These are phyloP conservation scores for Penstemon barbatus DNA, from an alignment of 257 asterid species.

Conservation along the genomic window DNA sequence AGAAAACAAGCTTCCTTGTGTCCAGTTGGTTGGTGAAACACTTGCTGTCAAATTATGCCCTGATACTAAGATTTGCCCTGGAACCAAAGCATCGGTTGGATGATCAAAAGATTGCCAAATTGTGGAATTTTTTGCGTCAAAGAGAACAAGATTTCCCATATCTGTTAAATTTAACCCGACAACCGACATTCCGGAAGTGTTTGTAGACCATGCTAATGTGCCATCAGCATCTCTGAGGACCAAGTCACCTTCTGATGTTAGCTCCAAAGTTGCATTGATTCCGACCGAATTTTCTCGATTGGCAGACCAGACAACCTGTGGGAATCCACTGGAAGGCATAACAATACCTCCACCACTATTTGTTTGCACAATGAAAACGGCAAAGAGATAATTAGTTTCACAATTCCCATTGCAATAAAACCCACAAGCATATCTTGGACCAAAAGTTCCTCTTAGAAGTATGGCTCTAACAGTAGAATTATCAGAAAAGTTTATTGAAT, in stretches of 20 bases:
- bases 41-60: conserved; percentile 42
- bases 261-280: conserved; percentile 40
- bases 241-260: conserved; percentile 41
- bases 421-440: conserved; percentile 50
- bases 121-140: conserved; percentile 19
- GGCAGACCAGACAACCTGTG: conserved; percentile 28
- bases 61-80: conserved; percentile 36
- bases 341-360: conserved; percentile 29
- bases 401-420: conserved; percentile 47
- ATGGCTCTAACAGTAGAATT: conserved; percentile 39
- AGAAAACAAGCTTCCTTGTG: conserved; percentile 30
- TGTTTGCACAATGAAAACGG: conserved; percentile 41
- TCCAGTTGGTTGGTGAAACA: conserved; percentile 37
- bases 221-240: conserved; percentile 44
- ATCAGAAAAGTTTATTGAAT: conserved; percentile 35
- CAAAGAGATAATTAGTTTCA: conserved; percentile 43
- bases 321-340: conserved; percentile 35
- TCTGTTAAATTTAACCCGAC: conserved; percentile 41
- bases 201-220: conserved; percentile 46
- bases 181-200: conserved; percentile 40
- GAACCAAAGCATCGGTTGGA: conserved; percentile 35
- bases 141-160: conserved; percentile 42
- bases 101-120: conserved; percentile 41
- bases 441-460: conserved; percentile 42
- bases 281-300: conserved; percentile 21